Base-by-base conservation (phyloP, 352 stramenopile genomes). In the Thraustochytrium sp. region DNA sequence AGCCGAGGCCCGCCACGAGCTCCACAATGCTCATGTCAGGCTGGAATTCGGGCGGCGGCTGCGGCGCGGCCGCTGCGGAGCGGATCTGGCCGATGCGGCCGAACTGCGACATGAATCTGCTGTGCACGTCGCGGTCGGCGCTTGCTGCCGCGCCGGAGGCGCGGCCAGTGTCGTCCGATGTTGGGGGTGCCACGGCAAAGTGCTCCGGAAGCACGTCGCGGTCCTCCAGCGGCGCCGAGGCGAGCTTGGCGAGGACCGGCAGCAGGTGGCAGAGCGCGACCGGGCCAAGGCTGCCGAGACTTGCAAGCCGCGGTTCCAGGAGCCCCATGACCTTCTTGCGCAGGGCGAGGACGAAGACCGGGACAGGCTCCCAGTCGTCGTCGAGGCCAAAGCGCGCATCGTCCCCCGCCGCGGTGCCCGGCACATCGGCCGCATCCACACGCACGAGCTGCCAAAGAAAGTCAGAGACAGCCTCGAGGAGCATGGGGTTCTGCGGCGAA, bases 401-500 rank as follows among this genome's bases (percentile, higher is more conserved):
- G 59, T 44, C 1, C 26, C 26, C 16, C 26, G 40, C 59, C 42
- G 11, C 13, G 8, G 16, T 9, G 40, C 59, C n/a, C n/a, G n/a
- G n/a, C 9, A 72, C 42, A 26, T 72, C 59, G 34, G 13, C 46
- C 26, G 9, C 9, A 44, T 72, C 40, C 13, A 72, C 13, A 72
- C 59, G 59, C 2, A 72, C 36, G 9, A 72, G 16, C 2, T 72
- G 59, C 59, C 59, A 72, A 4, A 46, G 8, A 11, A 72, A 11
- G 59, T 72, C 59, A 13, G 59, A 72, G 26, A 72, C 59, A n/a
- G 59, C 59, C 31, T 72, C 59, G 40, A 72, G 59, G 3, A 72
- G 59, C 9, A 72, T 26, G 26, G 34, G 9, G 9, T 44, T 26
- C 16, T 72, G 46, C 11, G 59, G 8, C 1, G 59, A 31, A 1